phyloP scores from a whole-genome alignment of 2,329 filamentous ascomycete genomes.

The Penicillium decumbens region DNA sequence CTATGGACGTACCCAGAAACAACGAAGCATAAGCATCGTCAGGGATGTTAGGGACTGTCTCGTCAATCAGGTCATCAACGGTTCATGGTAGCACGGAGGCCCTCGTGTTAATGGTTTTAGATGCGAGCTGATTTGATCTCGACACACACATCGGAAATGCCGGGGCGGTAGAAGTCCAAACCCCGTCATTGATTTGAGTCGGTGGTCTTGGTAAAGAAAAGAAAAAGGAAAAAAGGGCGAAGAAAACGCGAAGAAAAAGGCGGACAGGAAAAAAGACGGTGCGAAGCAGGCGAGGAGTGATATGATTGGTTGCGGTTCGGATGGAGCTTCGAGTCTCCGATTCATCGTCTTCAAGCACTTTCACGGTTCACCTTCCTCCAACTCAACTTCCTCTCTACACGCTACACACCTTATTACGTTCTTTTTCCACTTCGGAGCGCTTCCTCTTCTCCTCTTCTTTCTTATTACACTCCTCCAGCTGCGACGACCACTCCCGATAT shows the following conservation, averaged over 20 bases:
- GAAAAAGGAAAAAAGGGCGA: constrained; percentile 16
- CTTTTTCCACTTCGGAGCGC: constrained; percentile 8
- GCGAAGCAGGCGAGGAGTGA: constrained; percentile 23
- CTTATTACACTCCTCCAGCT: not conserved
- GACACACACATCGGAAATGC: constrained; percentile 68
- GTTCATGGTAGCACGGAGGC: constrained; percentile 40
- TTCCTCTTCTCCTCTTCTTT: constrained; percentile 5
- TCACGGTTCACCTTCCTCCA: not conserved
- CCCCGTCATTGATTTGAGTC: constrained; percentile 71
- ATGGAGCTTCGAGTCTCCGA: constrained; percentile 26
- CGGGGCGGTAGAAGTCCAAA: constrained; percentile 56
- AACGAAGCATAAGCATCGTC: constrained; percentile 6
- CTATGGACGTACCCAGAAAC: constrained; percentile 19
- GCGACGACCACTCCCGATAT: constrained; percentile 1
- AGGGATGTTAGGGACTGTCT: constrained; percentile 28
- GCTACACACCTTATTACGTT: constrained; percentile 5
- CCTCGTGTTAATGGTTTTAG: constrained; percentile 79
- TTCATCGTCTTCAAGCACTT: constrained; percentile 22
- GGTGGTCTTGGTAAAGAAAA: constrained; percentile 57
- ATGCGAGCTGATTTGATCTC: constrained; percentile 63
- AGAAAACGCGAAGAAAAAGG: constrained; percentile 13
- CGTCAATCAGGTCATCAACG: constrained; percentile 47
- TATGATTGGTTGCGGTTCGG: constrained; percentile 27
- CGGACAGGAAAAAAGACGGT: constrained; percentile 30
- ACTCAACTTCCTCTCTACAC: constrained; percentile 6